Base-by-base conservation (phyloP, 306 rosid species). In the Trifolium repens region DNA sequence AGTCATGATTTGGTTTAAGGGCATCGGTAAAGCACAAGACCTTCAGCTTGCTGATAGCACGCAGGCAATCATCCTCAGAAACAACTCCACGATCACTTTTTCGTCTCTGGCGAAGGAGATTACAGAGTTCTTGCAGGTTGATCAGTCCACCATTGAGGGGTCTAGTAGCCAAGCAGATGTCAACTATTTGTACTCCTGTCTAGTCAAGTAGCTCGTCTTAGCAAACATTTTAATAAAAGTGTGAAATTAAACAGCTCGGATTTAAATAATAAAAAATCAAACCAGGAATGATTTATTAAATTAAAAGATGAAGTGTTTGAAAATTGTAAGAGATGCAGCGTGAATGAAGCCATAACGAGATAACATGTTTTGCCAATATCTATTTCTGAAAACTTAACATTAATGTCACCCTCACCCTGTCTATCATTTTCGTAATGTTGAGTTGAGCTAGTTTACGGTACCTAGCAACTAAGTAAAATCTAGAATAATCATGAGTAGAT, bases 181-280 rank as follows among this genome's bases (percentile, higher is more conserved):
- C 97, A 81, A 90, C 97, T 73, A 94, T 91, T 81, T 91, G 97
- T 63, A 94, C 98, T 68, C 98, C 98, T 90, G 93, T 77, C 81
- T 84, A 87, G 87, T 83, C 90, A 91, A 84, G 79, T 47, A 80
- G 68, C 75, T 61, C 9, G 1, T 57, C 42, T 86, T 58, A 88
- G 81, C 39, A 60, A 55, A 72, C 64, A 58, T 69, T 40, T 26
- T 57, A 34, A 37, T 60, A 72, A 81, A 60, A 75, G 52, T 43
- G 27, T 40, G 63, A 74, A 30, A 57, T 17, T 63, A 72, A 76
- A 50, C 49, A 26, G 75, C 43, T 74, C 63, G 65, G 17, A 71
- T 30, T 24, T 37, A 67, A 40, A 39, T 24, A 35, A 64, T 61
- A 62, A 47, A 60, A 67, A 27, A 59, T 71, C 27, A 52, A 34